Evolutionary conservation across 2,329 filamentous ascomycete genomes (phyloP), one percentile per base, ranked within the genome.

Genomic region (Thermothelomyces thermophilus): DNA sequence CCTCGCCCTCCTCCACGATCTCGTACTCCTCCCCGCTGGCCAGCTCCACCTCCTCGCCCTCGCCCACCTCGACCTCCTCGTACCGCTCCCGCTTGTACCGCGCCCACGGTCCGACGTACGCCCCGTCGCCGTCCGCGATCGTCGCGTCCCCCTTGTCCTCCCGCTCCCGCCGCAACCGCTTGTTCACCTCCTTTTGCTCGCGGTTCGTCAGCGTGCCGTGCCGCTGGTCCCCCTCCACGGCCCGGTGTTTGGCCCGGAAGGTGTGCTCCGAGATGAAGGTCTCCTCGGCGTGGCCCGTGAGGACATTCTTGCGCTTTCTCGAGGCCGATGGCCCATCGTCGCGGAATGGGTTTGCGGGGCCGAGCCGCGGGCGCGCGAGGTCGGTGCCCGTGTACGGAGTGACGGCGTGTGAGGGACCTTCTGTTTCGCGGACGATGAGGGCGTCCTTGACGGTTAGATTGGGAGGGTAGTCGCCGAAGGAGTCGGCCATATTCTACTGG

Each of bases 61-160:
- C 86, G n/a, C 82, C 81, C 42, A 75, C 72, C 52, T 80, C 82
- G 16, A 87, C 82, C 51, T 86, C 79, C 57, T 90, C 85, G 60
- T 86, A 85, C 56, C 90, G 82, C 43, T 83, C 74, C 56, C 82
- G 76, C 60, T 76, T 77, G 63, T 94, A 95, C 64, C 78, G 83
- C 8, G 93, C 94, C 94, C 94, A 98, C 0, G 93, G 94, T 0
- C 94, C 94, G 33, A 95, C 79, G 67, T 98, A 98, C 40, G 90
- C 84, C 47, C 84, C 85, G 7, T 89, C 83, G 0, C 93, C 93
- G 61, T 95, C 90, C 0, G 90, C 85, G 34, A 96, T 77, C 16
- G 83, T 82, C 36, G 89, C 81, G 64, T 91, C 83, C 41, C 93
- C 93, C 64, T 93, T 96, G 58, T 74, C 82, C 67, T 97, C 90